A percentile compares a stretch with the other conserved stretches of the same genome.
phyloP scores from a whole-genome alignment of 2,329 filamentous ascomycete genomes.

The Laburnicola sp. region DNA sequence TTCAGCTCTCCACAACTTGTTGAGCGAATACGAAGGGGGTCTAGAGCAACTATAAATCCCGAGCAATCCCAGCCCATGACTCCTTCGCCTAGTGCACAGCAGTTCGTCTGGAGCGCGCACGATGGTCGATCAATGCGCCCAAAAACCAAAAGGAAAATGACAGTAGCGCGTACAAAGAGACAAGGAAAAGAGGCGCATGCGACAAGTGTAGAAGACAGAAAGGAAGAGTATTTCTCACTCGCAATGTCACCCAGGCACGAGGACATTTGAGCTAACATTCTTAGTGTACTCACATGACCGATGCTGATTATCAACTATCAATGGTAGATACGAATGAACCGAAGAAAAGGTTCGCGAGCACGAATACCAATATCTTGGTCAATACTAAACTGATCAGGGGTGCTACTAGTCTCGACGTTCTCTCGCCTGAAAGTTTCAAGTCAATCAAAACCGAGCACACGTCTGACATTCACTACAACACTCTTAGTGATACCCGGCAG shows the following conservation, averaged over 20 bases:
- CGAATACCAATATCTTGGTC: not conserved
- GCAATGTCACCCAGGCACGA: not conserved
- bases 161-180: slow-evolving; percentile 28
- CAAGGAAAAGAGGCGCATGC: slow-evolving; percentile 33
- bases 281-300: slow-evolving; percentile 19
- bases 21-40: slow-evolving; percentile 1
- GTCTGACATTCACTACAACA: slow-evolving; percentile 2
- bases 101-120: slow-evolving; percentile 30
- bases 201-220: slow-evolving; percentile 30
- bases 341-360: slow-evolving; percentile 3
- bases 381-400: not conserved
- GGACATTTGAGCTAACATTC: not conserved
- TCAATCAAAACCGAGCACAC: slow-evolving; percentile 7
- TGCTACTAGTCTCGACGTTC: not conserved
- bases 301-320: not conserved
- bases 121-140: slow-evolving; percentile 25
- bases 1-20: slow-evolving; percentile 1
- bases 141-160: slow-evolving; percentile 36
- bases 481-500: not conserved
- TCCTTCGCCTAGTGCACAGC: slow-evolving; percentile 11
- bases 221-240: slow-evolving; percentile 23
- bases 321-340: not conserved
- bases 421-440: not conserved
- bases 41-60: not conserved
- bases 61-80: not conserved